Percentiles rank a stretch among this genome's conserved stretches.
These are phyloP conservation scores for Akanthomyces muscarius DNA, from an alignment of 2,329 filamentous ascomycete species.

Conservation along the genomic window DNA sequence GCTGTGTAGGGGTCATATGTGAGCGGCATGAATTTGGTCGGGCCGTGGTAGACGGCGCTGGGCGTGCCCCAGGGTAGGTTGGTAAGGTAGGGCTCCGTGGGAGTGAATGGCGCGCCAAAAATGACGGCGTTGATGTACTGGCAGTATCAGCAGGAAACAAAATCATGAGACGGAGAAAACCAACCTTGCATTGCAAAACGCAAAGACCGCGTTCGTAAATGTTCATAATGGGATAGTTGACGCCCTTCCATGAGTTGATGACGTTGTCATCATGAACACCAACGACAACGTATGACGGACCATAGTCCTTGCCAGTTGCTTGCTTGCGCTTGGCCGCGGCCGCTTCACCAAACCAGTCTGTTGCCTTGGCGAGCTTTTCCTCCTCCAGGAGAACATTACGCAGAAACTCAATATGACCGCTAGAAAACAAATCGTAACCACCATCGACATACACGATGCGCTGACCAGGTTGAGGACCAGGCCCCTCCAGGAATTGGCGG, in stretches of 20 bases:
- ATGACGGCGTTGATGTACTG: constrained; percentile 84
- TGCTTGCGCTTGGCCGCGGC: constrained; percentile 59
- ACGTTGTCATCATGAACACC: constrained; percentile 93
- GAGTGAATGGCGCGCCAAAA: constrained; percentile 85
- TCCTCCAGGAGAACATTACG: constrained; percentile 71
- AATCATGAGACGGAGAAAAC: constrained; percentile 24
- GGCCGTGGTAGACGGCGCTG: constrained; percentile 89
- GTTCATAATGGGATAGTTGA: constrained; percentile 99
- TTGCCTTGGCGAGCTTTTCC: constrained; percentile 59
- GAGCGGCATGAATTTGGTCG: constrained; percentile 80
- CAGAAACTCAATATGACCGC: constrained; percentile 94
- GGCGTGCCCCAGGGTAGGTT: constrained; percentile 70
- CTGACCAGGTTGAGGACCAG: constrained; percentile 70
- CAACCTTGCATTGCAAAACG: constrained; percentile 86
- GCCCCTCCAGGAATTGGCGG: constrained; percentile 64
- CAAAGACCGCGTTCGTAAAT: constrained; percentile 94
- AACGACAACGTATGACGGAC: constrained; percentile 81
- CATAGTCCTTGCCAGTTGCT: constrained; percentile 66
- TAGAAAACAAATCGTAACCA: constrained; percentile 94
- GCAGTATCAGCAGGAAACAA: constrained; percentile 20
- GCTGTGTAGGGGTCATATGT: constrained; percentile 78
- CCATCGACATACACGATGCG: constrained; percentile 92
- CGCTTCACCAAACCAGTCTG: constrained; percentile 71
- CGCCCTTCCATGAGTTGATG: constrained; percentile 93
- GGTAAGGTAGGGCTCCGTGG: constrained; percentile 72